Conservation (phyloP, 108 stramenopile species). For the Nannochloropsis granulata region DNA sequence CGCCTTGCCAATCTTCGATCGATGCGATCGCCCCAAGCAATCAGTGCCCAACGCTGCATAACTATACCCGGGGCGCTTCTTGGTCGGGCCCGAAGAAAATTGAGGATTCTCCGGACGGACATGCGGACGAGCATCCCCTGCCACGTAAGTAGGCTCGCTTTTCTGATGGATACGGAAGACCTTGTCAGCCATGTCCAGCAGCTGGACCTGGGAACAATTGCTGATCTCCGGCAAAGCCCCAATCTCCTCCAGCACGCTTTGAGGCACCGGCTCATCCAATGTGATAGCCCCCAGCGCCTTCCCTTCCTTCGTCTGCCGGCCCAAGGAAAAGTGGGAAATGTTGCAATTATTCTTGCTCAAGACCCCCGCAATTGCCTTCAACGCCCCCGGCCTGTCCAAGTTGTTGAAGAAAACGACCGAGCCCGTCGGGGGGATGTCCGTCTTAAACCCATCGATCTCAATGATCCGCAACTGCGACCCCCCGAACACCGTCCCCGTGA, state of each 20-base stretch:
- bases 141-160: background rate
- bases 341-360: conserved; percentile 11
- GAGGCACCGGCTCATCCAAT: conserved; percentile 26
- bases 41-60: conserved; percentile 52
- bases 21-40: conserved; percentile 83
- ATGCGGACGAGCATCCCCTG: background rate
- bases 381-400: conserved; percentile 40
- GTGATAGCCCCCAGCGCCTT: conserved; percentile 36
- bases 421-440: conserved; percentile 33
- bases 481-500: conserved; percentile 16
- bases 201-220: conserved; percentile 27
- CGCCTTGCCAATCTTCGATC: conserved; percentile 91
- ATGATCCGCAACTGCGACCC: conserved; percentile 6
- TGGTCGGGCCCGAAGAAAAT: conserved; percentile 66
- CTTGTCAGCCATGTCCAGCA: background rate
- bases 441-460: conserved; percentile 27
- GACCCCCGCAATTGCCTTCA: background rate
- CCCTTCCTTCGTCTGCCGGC: conserved; percentile 26
- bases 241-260: conserved; percentile 13
- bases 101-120: conserved; percentile 30
- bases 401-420: conserved; percentile 43
- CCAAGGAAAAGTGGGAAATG: conserved; percentile 42
- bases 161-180: background rate
- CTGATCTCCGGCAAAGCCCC: conserved; percentile 17
- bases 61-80: conserved; percentile 92